A percentile compares a stretch with the other conserved stretches of the same genome.
These are phyloP conservation scores for Mucor sp. DNA, from an alignment of 371 early-diverging fungal genomes.

Conservation along the genomic window DNA sequence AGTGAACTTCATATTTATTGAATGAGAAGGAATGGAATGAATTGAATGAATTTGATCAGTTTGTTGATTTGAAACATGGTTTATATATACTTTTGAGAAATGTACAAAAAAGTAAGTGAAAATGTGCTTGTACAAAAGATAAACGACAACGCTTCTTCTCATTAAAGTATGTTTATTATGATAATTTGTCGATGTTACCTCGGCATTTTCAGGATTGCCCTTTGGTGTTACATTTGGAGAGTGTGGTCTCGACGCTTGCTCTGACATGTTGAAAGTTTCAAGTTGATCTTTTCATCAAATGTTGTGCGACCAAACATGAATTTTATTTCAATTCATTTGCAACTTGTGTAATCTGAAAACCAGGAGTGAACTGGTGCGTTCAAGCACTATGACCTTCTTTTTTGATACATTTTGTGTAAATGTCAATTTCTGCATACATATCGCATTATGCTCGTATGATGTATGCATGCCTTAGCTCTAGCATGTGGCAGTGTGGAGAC, in stretches of 20 bases:
- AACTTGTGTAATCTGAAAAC: background rate
- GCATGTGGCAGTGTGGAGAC: background rate
- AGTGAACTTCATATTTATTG: slow-evolving; percentile 2
- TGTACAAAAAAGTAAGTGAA: background rate
- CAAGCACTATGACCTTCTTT: background rate
- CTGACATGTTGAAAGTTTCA: background rate
- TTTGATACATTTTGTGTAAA: background rate
- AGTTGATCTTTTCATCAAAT: background rate
- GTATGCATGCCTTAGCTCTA: background rate
- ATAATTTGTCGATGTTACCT: background rate
- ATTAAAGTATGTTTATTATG: background rate
- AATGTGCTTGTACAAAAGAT: background rate
- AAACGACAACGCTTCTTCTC: background rate
- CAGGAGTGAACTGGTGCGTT: background rate
- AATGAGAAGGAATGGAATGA: background rate
- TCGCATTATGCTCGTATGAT: background rate
- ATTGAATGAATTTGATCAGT: background rate
- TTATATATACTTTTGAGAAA: background rate
- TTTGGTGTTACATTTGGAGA: background rate
- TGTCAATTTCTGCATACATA: background rate
- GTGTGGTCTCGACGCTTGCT: background rate
- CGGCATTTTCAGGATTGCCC: background rate
- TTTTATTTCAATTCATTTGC: background rate
- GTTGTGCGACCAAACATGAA: background rate
- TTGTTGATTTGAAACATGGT: background rate